A percentile compares a stretch with the other conserved stretches of the same genome.
Evolutionary conservation across 2,329 filamentous ascomycete species (phyloP).

Genomic region (Monascus ruber): DNA sequence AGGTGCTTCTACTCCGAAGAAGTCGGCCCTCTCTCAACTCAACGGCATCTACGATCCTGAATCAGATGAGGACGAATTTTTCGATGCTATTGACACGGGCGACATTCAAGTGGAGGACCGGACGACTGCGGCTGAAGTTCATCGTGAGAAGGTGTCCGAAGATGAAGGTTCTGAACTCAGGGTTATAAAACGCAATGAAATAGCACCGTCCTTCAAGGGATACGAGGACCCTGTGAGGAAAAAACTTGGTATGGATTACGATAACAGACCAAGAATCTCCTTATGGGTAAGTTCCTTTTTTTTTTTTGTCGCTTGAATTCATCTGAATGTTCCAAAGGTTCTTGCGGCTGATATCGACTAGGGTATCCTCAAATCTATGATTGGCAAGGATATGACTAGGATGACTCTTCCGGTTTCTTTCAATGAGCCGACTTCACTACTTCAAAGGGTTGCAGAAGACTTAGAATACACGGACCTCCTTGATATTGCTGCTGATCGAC

Average conservation of each 20-base stretch:
- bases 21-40: slow-evolving; percentile 56
- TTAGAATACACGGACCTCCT: slow-evolving; percentile 96
- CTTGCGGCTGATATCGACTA: slow-evolving; percentile 25
- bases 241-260: slow-evolving; percentile 76
- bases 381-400: slow-evolving; percentile 99
- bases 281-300: slow-evolving; percentile 63
- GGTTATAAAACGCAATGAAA: slow-evolving; percentile 46
- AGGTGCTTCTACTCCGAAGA: slow-evolving; percentile 43
- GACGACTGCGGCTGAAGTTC: slow-evolving; percentile 38
- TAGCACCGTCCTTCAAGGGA: slow-evolving; percentile 69
- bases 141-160: slow-evolving; percentile 37
- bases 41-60: slow-evolving; percentile 63
- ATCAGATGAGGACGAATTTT: slow-evolving; percentile 85
- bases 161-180: slow-evolving; percentile 31
- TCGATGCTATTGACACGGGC: slow-evolving; percentile 89
- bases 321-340: slow-evolving; percentile 1
- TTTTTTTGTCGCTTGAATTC: neutral
- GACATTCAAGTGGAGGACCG: slow-evolving; percentile 63
- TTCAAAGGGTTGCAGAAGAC: slow-evolving; percentile 91
- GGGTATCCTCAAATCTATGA: slow-evolving; percentile 98
- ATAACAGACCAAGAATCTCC: slow-evolving; percentile 85
- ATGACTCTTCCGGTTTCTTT: slow-evolving; percentile 98
- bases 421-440: slow-evolving; percentile 91
- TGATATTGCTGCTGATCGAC: slow-evolving; percentile 72
- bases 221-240: slow-evolving; percentile 82